Evolutionary conservation across 2,329 filamentous ascomycete genomes (phyloP).

Genomic region (Achaetomium macrosporum): DNA sequence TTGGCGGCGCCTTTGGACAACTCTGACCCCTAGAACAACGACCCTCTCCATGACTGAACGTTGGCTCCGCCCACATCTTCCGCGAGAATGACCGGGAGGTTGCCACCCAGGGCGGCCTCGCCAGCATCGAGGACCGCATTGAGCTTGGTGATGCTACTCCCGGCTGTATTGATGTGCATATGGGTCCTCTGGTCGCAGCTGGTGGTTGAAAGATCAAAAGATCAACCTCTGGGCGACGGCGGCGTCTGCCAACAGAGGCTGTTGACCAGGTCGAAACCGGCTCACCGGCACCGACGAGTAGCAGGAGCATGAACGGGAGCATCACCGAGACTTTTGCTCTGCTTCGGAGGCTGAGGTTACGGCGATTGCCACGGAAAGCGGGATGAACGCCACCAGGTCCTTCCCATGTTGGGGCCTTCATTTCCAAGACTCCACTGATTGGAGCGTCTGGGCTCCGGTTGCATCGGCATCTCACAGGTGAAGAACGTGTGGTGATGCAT

Average conservation of each 20-base stretch:
- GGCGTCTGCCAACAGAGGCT: neutral
- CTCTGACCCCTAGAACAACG: neutral
- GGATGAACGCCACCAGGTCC: no score
- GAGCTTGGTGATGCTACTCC: neutral
- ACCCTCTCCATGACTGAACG: neutral
- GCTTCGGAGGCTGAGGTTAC: no score
- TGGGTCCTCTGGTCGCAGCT: neutral
- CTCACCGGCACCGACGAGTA: neutral
- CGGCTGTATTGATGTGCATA: neutral
- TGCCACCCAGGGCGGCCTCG: neutral
- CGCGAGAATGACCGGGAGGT: neutral
- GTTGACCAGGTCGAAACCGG: neutral
- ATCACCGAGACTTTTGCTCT: no score
- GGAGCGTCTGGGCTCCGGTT: neutral
- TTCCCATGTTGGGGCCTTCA: neutral
- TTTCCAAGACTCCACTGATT: neutral
- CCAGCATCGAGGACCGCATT: slow-evolving; percentile 1
- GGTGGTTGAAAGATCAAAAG: slow-evolving; percentile 3
- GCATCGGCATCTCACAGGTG: slow-evolving; percentile 3
- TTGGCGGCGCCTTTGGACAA: neutral
- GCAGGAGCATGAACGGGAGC: no score
- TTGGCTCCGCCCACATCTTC: neutral
- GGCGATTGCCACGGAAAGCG: no score
- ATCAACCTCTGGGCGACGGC: neutral
- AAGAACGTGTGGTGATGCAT: slow-evolving; percentile 3